phyloP scores from a whole-genome alignment of 768 basidiomycete species.

The Pluteus cervinus region DNA sequence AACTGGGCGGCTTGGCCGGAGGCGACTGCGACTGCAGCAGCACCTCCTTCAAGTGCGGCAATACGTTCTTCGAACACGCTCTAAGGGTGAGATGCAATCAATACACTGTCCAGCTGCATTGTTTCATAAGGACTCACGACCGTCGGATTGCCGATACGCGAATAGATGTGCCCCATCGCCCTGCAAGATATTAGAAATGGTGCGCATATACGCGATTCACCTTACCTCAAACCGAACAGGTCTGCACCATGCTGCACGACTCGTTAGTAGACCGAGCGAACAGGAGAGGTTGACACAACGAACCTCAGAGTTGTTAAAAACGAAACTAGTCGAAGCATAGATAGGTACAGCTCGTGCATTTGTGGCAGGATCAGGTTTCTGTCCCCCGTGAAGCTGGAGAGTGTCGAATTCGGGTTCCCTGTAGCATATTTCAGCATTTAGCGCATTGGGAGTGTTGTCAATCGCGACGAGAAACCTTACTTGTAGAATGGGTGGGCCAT shows the following conservation, averaged over 20 bases:
- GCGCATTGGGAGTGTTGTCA: background rate
- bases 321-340: slow-evolving; percentile 66
- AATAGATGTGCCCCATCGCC: slow-evolving; percentile 57
- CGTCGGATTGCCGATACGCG: slow-evolving; percentile 64
- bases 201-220: background rate
- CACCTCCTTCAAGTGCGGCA: slow-evolving; percentile 75
- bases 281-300: slow-evolving; percentile 10
- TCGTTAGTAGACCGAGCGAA: background rate
- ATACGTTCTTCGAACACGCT: slow-evolving; percentile 78
- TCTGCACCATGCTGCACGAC: slow-evolving; percentile 58
- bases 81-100: slow-evolving; percentile 23
- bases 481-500: slow-evolving; percentile 34
- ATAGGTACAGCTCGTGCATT: slow-evolving; percentile 77
- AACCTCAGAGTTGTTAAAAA: slow-evolving; percentile 67
- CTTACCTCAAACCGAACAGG: slow-evolving; percentile 56
- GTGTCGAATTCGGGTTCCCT: slow-evolving; percentile 74
- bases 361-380: slow-evolving; percentile 54
- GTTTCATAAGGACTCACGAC: slow-evolving; percentile 32
- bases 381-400: slow-evolving; percentile 74
- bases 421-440: slow-evolving; percentile 1
- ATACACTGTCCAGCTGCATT: slow-evolving; percentile 2
- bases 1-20: slow-evolving; percentile 79
- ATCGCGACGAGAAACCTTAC: slow-evolving; percentile 12
- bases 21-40: slow-evolving; percentile 66
- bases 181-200: slow-evolving; percentile 18